A percentile compares a stretch with the other conserved stretches of the same genome.
Evolutionary conservation across 208 protist genomes (phyloP).

Genomic region (Crithidia fasciculata): DNA sequence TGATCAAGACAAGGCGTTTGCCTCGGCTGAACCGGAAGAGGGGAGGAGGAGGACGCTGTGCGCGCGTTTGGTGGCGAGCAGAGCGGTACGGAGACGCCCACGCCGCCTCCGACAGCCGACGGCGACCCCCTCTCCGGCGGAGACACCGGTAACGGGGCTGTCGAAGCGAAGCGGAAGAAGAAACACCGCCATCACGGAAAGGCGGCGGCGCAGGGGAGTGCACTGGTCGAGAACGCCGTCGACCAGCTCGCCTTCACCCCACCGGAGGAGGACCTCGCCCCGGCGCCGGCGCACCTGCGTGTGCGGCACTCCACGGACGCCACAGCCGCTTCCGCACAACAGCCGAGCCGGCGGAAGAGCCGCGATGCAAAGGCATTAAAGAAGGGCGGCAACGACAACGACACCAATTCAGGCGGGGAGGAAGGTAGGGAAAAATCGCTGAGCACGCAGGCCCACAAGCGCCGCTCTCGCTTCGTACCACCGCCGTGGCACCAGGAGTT

Average conservation of each 20-base stretch:
- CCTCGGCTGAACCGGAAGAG: not conserved
- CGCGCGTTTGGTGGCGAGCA: not conserved
- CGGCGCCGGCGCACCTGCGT: constrained; percentile 1
- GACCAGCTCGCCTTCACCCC: constrained; percentile 15
- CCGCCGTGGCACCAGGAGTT: constrained; percentile 41
- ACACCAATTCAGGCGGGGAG: not conserved
- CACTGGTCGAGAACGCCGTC: constrained; percentile 20
- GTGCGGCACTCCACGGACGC: constrained; percentile 14
- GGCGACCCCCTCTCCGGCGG: constrained; percentile 1
- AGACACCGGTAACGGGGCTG: not conserved
- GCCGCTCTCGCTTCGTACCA: constrained; percentile 1
- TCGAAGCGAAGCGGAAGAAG: constrained; percentile 5
- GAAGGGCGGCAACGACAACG: not conserved
- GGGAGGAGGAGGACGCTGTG: constrained; percentile 15
- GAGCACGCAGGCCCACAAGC: constrained; percentile 12
- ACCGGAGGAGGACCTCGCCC: constrained; percentile 4
- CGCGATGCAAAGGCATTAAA: constrained; percentile 4
- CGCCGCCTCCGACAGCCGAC: not conserved
- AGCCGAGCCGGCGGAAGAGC: not conserved
- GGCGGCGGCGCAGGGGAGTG: not conserved
- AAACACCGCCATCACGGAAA: constrained; percentile 11
- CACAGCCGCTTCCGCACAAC: not conserved
- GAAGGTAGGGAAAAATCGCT: not conserved
- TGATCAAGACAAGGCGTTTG: not conserved
- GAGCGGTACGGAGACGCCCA: not conserved